Evolutionary conservation across 768 basidiomycete species (phyloP).

Genomic region (Kwoniella shandongensis): DNA sequence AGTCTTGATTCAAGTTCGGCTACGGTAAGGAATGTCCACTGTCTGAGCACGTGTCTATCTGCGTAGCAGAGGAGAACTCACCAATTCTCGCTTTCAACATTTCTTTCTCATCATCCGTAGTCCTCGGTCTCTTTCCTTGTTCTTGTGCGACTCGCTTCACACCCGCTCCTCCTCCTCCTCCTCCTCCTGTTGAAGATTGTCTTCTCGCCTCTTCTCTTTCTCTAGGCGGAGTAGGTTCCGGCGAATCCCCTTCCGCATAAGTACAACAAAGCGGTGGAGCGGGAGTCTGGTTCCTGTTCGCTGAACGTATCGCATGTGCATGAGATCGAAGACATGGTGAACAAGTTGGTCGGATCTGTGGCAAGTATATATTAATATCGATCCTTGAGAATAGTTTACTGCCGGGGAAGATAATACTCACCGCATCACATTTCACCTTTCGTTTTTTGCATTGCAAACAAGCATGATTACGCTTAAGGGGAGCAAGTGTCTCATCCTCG

Average conservation of each 20-base stretch:
- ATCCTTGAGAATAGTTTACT: no score
- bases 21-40: background rate
- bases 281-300: conserved; percentile 30
- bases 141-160: conserved; percentile 9
- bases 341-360: conserved; percentile 34
- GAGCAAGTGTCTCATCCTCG: conserved; percentile 26
- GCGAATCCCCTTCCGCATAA: conserved; percentile 33
- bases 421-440: conserved; percentile 52
- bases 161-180: conserved; percentile 2
- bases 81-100: conserved; percentile 34
- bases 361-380: background rate
- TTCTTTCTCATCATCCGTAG: conserved; percentile 37
- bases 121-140: conserved; percentile 23
- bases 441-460: conserved; percentile 51
- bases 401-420: no score
- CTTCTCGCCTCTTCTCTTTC: conserved; percentile 14
- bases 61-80: conserved; percentile 10
- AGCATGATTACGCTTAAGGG: conserved; percentile 49
- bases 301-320: conserved; percentile 43
- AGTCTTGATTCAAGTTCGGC: conserved; percentile 26
- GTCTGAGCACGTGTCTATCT: background rate
- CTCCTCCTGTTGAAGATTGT: background rate
- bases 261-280: conserved; percentile 35
- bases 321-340: conserved; percentile 44
- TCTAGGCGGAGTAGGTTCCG: conserved; percentile 3